phyloP scores from a whole-genome alignment of 2,329 filamentous ascomycete species.

The Aspergillus pseudotamarii region DNA sequence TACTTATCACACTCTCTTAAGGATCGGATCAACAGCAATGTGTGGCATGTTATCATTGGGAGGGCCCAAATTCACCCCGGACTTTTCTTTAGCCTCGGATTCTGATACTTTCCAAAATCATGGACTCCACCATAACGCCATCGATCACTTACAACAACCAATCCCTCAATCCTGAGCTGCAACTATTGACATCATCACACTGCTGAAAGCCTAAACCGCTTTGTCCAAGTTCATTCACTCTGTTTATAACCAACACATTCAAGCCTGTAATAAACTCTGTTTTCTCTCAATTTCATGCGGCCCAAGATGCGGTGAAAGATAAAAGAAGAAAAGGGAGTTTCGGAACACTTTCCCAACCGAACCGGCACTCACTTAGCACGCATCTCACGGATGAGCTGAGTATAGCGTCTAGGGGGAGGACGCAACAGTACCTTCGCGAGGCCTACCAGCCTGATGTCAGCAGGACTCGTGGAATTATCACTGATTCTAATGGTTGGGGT shows the following conservation, averaged over 20 bases:
- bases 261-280: background rate
- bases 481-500: slow-evolving; percentile 26
- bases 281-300: background rate
- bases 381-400: background rate
- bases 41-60: background rate
- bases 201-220: background rate
- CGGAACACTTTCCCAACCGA: background rate
- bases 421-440: slow-evolving; percentile 25
- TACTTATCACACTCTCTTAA: background rate
- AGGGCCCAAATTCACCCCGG: too few relatives aligned
- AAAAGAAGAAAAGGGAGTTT: background rate
- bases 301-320: background rate
- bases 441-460: slow-evolving; percentile 17
- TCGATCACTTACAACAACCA: background rate
- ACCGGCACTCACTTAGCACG: background rate
- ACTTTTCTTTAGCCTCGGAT: background rate
- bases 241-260: background rate
- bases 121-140: background rate
- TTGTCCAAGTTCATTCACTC: background rate
- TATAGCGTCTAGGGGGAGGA: slow-evolving; percentile 2
- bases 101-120: too few relatives aligned
- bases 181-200: background rate
- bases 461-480: slow-evolving; percentile 18
- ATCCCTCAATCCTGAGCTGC: background rate
- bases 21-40: background rate